phyloP scores from a whole-genome alignment of 2,329 filamentous ascomycete species.

The Talaromyces sp. region DNA sequence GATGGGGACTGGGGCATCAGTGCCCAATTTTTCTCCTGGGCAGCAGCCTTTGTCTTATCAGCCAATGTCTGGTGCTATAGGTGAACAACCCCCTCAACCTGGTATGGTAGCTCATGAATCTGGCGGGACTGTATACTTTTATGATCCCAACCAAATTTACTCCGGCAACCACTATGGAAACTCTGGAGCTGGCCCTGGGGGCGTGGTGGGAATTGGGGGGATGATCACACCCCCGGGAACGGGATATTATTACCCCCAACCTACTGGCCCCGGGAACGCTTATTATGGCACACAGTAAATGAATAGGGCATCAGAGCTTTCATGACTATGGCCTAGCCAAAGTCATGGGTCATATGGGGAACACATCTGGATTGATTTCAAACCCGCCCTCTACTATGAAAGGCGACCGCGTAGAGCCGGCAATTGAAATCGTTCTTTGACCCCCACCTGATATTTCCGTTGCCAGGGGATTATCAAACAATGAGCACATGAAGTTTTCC shows the following conservation, averaged over 20 bases:
- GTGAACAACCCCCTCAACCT: slow-evolving; percentile 49
- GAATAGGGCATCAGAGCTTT: no score
- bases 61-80: slow-evolving; percentile 32
- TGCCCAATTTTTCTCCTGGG: slow-evolving; percentile 60
- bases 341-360: no score
- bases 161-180: slow-evolving; percentile 52
- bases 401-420: no score
- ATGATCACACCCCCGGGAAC: slow-evolving; percentile 71
- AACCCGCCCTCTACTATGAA: no score
- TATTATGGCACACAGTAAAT: slow-evolving; percentile 60
- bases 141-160: slow-evolving; percentile 73
- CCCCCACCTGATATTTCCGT: no score
- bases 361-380: neutral
- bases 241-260: slow-evolving; percentile 58
- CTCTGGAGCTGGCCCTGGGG: slow-evolving; percentile 54
- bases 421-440: no score
- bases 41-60: slow-evolving; percentile 49
- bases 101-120: slow-evolving; percentile 78
- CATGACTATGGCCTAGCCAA: no score
- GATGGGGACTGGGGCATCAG: slow-evolving; percentile 51
- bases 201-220: slow-evolving; percentile 71
- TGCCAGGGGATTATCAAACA: no score
- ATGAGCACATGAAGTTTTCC: no score
- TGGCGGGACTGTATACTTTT: slow-evolving; percentile 96
- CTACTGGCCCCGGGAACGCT: slow-evolving; percentile 51